A percentile compares a stretch with the other conserved stretches of the same genome.
phyloP scores from a whole-genome alignment of 106 monocot species.

The Narthecium ossifragum region DNA sequence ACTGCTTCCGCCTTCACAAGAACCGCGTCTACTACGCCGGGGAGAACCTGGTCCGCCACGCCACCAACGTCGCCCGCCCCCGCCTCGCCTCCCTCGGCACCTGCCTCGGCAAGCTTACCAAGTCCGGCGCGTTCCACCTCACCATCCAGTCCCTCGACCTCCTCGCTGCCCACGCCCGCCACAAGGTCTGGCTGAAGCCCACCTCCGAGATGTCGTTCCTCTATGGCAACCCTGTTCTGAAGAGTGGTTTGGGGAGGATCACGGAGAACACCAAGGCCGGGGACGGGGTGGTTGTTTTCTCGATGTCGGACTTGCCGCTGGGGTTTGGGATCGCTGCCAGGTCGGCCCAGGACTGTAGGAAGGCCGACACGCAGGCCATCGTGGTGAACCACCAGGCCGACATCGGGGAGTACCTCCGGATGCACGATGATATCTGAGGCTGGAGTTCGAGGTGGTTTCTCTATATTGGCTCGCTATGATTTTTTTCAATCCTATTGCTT shows the following conservation, averaged over 20 bases:
- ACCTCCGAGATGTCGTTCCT: conserved; percentile 70
- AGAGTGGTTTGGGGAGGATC: conserved; percentile 65
- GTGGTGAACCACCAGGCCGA: conserved; percentile 87
- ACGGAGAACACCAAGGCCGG: conserved; percentile 65
- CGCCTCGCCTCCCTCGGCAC: conserved; percentile 71
- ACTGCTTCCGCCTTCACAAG: conserved; percentile 91
- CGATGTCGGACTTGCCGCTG: conserved; percentile 75
- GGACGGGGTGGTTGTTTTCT: conserved; percentile 83
- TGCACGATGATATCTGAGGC: conserved; percentile 75
- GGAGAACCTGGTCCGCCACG: conserved; percentile 72
- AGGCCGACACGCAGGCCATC: conserved; percentile 64
- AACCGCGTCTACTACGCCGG: conserved; percentile 84
- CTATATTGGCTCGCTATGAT: no score
- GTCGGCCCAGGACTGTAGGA: conserved; percentile 75
- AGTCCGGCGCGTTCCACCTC: conserved; percentile 62
- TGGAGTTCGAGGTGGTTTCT: no score
- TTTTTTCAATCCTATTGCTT: no score
- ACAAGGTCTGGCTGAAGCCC: conserved; percentile 89
- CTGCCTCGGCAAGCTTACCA: conserved; percentile 73
- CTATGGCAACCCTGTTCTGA: conserved; percentile 72
- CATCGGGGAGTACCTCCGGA: conserved; percentile 72
- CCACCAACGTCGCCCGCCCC: conserved; percentile 62
- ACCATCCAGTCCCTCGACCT: conserved; percentile 82
- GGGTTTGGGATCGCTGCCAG: conserved; percentile 78
- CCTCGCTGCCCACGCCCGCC: conserved; percentile 73